A percentile compares a stretch with the other conserved stretches of the same genome.
These are phyloP conservation scores for Fusarium hostae DNA, from an alignment of 2,329 filamentous ascomycete genomes.

Conservation along the genomic window DNA sequence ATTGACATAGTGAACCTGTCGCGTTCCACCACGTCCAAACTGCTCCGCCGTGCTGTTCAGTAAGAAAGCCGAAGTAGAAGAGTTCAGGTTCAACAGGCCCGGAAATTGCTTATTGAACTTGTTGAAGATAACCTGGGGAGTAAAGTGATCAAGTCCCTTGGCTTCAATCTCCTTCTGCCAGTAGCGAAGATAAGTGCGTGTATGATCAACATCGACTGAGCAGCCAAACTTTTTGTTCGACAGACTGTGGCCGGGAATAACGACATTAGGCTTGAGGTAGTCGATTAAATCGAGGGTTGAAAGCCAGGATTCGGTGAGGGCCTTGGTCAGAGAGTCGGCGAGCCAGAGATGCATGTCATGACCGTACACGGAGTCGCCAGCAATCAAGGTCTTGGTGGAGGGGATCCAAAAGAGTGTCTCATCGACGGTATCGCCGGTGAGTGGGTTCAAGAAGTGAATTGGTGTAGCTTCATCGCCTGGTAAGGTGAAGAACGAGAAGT, in stretches of 20 bases:
- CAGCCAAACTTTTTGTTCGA: not conserved
- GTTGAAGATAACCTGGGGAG: not conserved
- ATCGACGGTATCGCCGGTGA: fast-evolving
- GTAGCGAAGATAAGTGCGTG: not conserved
- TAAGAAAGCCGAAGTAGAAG: not conserved
- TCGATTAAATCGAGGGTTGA: not conserved
- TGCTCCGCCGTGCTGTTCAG: not conserved
- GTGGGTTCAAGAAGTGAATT: not conserved
- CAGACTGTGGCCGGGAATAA: not conserved
- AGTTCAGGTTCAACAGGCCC: not conserved
- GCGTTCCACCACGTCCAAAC: not conserved
- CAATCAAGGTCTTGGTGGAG: not conserved
- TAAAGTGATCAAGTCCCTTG: not conserved
- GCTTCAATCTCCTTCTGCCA: not conserved
- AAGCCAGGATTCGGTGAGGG: not conserved
- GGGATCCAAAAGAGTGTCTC: not conserved
- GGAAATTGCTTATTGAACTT: not conserved
- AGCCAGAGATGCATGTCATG: not conserved
- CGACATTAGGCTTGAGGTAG: not conserved
- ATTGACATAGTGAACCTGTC: not conserved
- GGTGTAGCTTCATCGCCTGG: not conserved
- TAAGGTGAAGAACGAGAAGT: not conserved
- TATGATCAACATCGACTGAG: not conserved
- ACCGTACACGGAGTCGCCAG: not conserved
- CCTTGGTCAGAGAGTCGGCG: not conserved